phyloP scores from a whole-genome alignment of 192 early-diverging fungal genomes.

The Spizellomyces punctatus region DNA sequence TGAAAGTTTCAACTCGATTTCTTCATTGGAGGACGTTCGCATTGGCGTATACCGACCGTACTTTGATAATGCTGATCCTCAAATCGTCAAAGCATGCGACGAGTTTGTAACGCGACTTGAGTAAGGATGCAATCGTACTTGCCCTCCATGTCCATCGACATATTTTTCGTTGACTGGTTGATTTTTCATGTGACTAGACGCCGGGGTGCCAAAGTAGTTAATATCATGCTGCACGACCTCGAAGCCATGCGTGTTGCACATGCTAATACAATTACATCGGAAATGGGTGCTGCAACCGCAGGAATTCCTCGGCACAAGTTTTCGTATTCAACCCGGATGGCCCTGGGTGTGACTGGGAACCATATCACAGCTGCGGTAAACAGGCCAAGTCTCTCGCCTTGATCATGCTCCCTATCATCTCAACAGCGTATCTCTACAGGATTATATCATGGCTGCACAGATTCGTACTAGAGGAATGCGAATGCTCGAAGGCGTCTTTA shows the following conservation, averaged over 20 bases:
- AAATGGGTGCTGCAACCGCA: constrained; percentile 46
- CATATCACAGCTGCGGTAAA: constrained; percentile 30
- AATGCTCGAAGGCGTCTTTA: constrained; percentile 51
- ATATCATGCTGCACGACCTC: constrained; percentile 64
- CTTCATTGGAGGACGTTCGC: constrained; percentile 49
- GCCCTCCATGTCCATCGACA: not conserved
- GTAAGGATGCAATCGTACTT: not conserved
- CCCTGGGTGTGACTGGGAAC: constrained; percentile 36
- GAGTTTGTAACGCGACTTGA: constrained; percentile 21
- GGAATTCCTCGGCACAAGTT: constrained; percentile 35
- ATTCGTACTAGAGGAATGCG: constrained; percentile 59
- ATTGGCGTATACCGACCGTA: constrained; percentile 61
- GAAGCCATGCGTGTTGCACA: constrained; percentile 61
- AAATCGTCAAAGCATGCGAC: constrained; percentile 40
- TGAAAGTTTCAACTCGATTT: constrained; percentile 21
- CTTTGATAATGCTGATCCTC: constrained; percentile 36
- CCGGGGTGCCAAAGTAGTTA: constrained; percentile 63
- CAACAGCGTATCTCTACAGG: constrained; percentile 11
- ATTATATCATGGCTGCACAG: constrained; percentile 58
- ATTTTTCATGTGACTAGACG: not conserved
- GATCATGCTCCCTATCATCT: not conserved
- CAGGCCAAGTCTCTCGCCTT: too few species aligned
- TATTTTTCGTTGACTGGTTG: too few species aligned
- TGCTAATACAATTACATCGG: constrained; percentile 63
- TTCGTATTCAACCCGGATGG: constrained; percentile 47